Evolutionary conservation across 2,329 filamentous ascomycete species (phyloP), one percentile per base, ranked within the genome.

Genomic region (Paracoccidioides brasiliensis): DNA sequence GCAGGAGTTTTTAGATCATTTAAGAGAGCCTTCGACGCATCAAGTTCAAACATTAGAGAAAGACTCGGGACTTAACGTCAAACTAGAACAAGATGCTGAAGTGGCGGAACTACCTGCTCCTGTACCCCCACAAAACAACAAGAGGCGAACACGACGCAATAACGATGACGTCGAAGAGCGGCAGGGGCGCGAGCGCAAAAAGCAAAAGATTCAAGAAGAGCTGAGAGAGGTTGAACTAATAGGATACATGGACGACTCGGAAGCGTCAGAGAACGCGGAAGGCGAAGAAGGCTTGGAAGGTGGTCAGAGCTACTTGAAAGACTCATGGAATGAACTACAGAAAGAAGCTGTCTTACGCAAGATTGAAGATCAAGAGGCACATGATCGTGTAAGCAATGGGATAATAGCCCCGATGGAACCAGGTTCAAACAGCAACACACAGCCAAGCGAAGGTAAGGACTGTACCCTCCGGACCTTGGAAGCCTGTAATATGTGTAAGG

Each of bases 401-500:
- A 2, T 22, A 22, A 22, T 22, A 22, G 22, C 22, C 22, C 22
- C 22, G 22, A 22, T 22, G 32, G 32, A 15, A n/a, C 10, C 46
- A 8, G 7, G 4, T 6, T 30, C 1, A 32, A 41, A 30, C 9
- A 22, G 22, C 22, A 22, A 22, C 2, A 22, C 22, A 22, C 22
- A 22, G 22, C 22, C 22, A 22, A 22, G 22, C 2, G 57, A 54
- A 58, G 52, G 54, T 59, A 60, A 59, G 9, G 59, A 57, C 12
- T 58, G 61, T 12, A 61, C 62, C 10, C 58, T 53, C n/a, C 60
- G 46, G 22, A 38, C 33, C 35, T 6, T 38, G 5, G 46, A 65
- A 40, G 64, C 66, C 15, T 68, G 66, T 61, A 63, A 66, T 56
- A 59, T 62, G 38, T 68, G 66, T 57, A 65, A 64, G 59, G 66